Evolutionary conservation across 2,329 filamentous ascomycete species (phyloP).

Genomic region (Bipolaris oryzae): DNA sequence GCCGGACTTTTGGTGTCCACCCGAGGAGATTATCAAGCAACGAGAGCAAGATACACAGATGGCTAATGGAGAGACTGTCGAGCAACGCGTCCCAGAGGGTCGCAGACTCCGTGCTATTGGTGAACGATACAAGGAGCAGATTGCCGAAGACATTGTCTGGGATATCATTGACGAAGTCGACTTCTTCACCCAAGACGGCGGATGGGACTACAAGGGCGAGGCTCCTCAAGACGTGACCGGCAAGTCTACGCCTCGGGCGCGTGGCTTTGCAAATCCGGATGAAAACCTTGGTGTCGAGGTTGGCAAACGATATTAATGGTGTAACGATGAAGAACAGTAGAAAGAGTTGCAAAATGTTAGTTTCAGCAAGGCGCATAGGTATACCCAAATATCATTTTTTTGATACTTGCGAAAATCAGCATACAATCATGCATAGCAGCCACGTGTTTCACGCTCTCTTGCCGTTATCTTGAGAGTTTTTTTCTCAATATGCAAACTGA

Average conservation of each 20-base stretch:
- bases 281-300: slow-evolving; percentile 48
- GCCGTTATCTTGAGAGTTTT: neutral
- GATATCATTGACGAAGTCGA: slow-evolving; percentile 95
- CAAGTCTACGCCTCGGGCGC: slow-evolving; percentile 45
- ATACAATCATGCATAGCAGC: neutral
- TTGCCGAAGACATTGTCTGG: slow-evolving; percentile 90
- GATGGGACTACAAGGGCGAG: slow-evolving; percentile 50
- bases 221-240: slow-evolving; percentile 38
- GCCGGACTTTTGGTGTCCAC: slow-evolving; percentile 88
- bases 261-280: slow-evolving; percentile 47
- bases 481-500: neutral
- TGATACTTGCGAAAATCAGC: neutral
- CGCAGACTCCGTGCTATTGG: slow-evolving; percentile 64
- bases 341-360: neutral
- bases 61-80: slow-evolving; percentile 25
- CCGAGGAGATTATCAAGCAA: slow-evolving; percentile 62
- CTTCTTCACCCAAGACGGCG: slow-evolving; percentile 76
- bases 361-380: slow-evolving; percentile 14
- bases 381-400: slow-evolving; percentile 14
- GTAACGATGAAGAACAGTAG: neutral
- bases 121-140: slow-evolving; percentile 88
- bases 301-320: slow-evolving; percentile 38
- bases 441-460: neutral
- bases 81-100: slow-evolving; percentile 30
- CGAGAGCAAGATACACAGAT: slow-evolving; percentile 42